phyloP scores from a whole-genome alignment of 805 yeast genomes.

The Nakazawaea molendinolei region DNA sequence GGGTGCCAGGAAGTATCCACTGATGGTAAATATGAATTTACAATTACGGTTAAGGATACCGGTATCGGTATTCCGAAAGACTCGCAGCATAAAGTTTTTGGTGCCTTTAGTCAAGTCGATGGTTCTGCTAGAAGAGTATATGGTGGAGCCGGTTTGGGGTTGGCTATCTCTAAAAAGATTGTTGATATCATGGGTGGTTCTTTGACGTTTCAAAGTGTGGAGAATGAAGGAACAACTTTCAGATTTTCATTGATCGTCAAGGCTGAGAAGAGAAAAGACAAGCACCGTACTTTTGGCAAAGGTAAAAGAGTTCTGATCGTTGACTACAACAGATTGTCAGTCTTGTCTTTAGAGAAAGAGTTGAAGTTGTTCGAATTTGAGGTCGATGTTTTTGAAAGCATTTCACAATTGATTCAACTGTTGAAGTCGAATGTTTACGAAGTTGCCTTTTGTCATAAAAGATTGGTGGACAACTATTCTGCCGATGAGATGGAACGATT shows the following conservation, averaged over 20 bases:
- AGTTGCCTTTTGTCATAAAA: slow-evolving; percentile 5
- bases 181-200: slow-evolving; percentile 44
- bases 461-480: neutral
- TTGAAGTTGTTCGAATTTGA: slow-evolving; percentile 29
- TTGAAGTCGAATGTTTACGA: neutral
- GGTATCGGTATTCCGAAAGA: slow-evolving; percentile 47
- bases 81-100: slow-evolving; percentile 38
- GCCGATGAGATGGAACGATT: neutral
- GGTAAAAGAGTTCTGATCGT: slow-evolving; percentile 25
- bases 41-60: slow-evolving; percentile 37
- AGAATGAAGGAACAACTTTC: slow-evolving; percentile 41
- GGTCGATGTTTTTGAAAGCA: too few species aligned
- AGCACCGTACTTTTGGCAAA: slow-evolving; percentile 7
- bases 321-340: slow-evolving; percentile 25
- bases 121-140: slow-evolving; percentile 42
- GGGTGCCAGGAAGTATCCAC: slow-evolving; percentile 23
- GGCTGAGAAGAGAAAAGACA: slow-evolving; percentile 21
- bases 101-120: slow-evolving; percentile 51
- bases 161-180: slow-evolving; percentile 40
- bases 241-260: slow-evolving; percentile 30
- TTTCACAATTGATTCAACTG: too few species aligned
- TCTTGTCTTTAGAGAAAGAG: slow-evolving; percentile 26
- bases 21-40: slow-evolving; percentile 31
- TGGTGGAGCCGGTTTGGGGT: slow-evolving; percentile 49
- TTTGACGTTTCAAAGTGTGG: slow-evolving; percentile 36